These are phyloP conservation scores for Amanita molliuscula DNA, from an alignment of 768 basidiomycete species.

Conservation along the genomic window DNA sequence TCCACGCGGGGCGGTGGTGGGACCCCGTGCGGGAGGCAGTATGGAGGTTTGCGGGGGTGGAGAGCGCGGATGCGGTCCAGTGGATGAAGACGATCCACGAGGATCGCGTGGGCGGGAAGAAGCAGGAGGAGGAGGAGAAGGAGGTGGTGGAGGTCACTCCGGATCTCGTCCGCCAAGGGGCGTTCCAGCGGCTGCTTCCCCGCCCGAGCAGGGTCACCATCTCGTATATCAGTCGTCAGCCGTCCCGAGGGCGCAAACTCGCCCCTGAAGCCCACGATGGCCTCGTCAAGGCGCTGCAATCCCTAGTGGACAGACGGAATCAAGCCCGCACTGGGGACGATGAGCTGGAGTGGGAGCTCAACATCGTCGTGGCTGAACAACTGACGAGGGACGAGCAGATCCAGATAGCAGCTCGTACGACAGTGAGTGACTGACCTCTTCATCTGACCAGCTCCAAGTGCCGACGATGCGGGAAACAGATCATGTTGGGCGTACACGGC, in stretches of 20 bases:
- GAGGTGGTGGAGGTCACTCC: slow-evolving; percentile 1
- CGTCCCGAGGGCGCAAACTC: slow-evolving; percentile 36
- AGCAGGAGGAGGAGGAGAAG: slow-evolving; percentile 5
- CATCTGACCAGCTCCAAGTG: not conserved
- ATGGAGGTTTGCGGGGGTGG: slow-evolving; percentile 51
- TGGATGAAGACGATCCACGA: not conserved
- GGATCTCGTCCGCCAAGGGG: not conserved
- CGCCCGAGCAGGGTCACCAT: slow-evolving; percentile 47
- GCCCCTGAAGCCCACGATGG: slow-evolving; percentile 42
- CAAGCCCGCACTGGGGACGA: not conserved
- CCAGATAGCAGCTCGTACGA: slow-evolving; percentile 50
- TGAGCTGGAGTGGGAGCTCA: slow-evolving; percentile 43
- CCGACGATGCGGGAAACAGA: slow-evolving; percentile 21
- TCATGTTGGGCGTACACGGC: slow-evolving; percentile 66
- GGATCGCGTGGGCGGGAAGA: not conserved
- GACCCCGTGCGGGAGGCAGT: slow-evolving; percentile 58
- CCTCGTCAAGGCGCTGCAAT: slow-evolving; percentile 41
- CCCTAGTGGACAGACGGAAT: slow-evolving; percentile 30
- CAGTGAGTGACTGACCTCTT: slow-evolving; percentile 33
- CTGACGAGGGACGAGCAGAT: slow-evolving; percentile 74
- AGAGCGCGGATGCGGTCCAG: slow-evolving; percentile 9
- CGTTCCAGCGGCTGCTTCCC: slow-evolving; percentile 20
- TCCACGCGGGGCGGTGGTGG: slow-evolving; percentile 62
- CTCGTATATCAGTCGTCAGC: slow-evolving; percentile 66
- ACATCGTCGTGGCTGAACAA: slow-evolving; percentile 50